phyloP scores from a whole-genome alignment of 2,329 filamentous ascomycete genomes.

The Aureobasidium vineae region DNA sequence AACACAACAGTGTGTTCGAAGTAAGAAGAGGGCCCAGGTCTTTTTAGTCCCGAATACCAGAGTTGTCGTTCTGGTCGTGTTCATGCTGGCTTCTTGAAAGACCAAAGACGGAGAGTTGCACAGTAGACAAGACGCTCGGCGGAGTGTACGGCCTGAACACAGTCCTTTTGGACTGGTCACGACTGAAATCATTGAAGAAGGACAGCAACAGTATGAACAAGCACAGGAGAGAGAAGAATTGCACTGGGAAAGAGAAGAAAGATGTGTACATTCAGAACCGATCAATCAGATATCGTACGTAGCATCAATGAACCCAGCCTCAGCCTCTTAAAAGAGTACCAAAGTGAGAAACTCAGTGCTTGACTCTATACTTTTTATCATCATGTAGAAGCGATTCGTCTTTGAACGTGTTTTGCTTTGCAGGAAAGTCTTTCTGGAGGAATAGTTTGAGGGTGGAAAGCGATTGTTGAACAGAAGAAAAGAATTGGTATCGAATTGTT shows the following conservation, averaged over 20 bases:
- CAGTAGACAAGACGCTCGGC: not conserved
- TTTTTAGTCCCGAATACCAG: too few relatives aligned
- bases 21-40: too few relatives aligned
- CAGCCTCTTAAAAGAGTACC: slow-evolving; percentile 6
- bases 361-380: slow-evolving; percentile 23
- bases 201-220: not conserved
- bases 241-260: not conserved
- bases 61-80: too few relatives aligned
- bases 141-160: too few relatives aligned
- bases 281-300: slow-evolving; percentile 20
- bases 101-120: too few relatives aligned
- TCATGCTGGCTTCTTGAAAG: too few relatives aligned
- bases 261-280: not conserved
- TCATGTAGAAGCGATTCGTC: slow-evolving; percentile 1
- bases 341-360: slow-evolving; percentile 12
- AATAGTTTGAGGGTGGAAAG: not conserved
- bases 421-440: not conserved
- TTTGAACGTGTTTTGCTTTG: not conserved
- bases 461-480: slow-evolving; percentile 15
- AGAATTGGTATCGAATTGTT: slow-evolving; percentile 18
- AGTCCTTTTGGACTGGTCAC: not conserved
- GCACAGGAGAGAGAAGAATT: not conserved
- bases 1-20: not conserved
- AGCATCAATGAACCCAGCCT: slow-evolving; percentile 15
- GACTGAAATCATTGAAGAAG: not conserved